These are phyloP conservation scores for Apiotrichum sp. DNA, from an alignment of 1,284 basidiomycete genomes.

Conservation along the genomic window DNA sequence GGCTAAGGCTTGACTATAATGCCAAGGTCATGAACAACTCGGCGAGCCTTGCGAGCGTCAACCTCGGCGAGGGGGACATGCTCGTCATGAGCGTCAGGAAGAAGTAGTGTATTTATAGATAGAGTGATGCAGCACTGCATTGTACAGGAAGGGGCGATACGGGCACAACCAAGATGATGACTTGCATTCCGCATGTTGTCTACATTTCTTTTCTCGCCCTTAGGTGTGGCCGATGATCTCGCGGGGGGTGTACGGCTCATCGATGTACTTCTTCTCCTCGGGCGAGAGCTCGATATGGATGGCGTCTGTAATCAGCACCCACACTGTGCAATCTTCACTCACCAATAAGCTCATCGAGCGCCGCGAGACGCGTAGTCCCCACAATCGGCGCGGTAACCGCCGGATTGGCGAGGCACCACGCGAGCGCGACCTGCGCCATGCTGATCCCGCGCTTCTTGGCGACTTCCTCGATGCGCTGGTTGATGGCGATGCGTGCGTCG, in stretches of 20 bases:
- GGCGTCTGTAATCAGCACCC: slow-evolving; percentile 1
- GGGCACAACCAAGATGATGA: background rate
- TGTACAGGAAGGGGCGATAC: background rate
- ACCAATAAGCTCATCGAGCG: slow-evolving; percentile 36
- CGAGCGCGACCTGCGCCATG: slow-evolving; percentile 58
- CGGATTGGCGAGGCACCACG: slow-evolving; percentile 50
- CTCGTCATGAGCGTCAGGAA: slow-evolving; percentile 69
- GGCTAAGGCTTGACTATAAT: slow-evolving; percentile 67
- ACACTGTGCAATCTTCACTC: background rate
- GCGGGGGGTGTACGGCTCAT: slow-evolving; percentile 48
- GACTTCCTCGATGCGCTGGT: slow-evolving; percentile 52
- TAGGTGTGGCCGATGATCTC: background rate
- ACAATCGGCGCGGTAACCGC: slow-evolving; percentile 41
- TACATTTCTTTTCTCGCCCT: too few relatives aligned
- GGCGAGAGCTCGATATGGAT: slow-evolving; percentile 45
- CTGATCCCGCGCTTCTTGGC: slow-evolving; percentile 52
- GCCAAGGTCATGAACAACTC: slow-evolving; percentile 80
- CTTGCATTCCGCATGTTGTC: background rate
- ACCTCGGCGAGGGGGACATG: slow-evolving; percentile 80
- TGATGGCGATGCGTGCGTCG: slow-evolving; percentile 29
- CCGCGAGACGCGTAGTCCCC: slow-evolving; percentile 34
- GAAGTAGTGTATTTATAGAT: slow-evolving; percentile 32
- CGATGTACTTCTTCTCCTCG: slow-evolving; percentile 54
- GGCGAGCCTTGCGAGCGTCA: slow-evolving; percentile 74
- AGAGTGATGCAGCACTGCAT: background rate